Conservation (phyloP, 768 basidiomycete genomes). For the Tulasnella sp. region DNA sequence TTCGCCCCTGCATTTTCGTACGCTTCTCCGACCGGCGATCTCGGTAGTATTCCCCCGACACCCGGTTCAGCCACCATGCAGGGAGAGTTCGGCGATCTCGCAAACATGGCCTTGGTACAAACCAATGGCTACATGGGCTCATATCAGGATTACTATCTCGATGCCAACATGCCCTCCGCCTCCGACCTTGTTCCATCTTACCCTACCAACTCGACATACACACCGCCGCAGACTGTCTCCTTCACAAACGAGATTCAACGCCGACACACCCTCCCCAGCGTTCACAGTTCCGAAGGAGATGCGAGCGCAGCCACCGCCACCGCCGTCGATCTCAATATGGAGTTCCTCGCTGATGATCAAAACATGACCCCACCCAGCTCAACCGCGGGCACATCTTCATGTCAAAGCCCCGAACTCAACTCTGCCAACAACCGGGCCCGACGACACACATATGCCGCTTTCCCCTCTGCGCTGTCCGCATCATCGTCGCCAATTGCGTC, state of each 20-base stretch:
- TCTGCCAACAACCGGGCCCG: not conserved
- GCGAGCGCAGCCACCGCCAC: not conserved
- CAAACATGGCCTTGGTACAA: not conserved
- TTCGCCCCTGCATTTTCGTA: not conserved
- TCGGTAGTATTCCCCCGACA: slow-evolving; percentile 1
- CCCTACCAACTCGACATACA: not conserved
- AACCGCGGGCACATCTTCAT: no score
- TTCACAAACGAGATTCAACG: not conserved
- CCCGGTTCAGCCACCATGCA: not conserved
- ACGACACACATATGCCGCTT: slow-evolving; percentile 8
- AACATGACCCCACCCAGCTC: no score
- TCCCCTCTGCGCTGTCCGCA: not conserved
- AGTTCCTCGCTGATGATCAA: not conserved
- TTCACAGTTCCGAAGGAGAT: not conserved
- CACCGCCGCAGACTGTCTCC: not conserved
- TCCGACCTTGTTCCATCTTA: not conserved
- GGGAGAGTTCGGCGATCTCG: not conserved
- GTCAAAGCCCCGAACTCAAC: not conserved
- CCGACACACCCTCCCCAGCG: slow-evolving; percentile 4
- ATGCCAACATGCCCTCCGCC: slow-evolving; percentile 9
- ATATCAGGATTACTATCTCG: not conserved
- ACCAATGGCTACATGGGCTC: not conserved
- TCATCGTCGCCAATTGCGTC: slow-evolving; percentile 1
- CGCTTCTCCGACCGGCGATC: not conserved
- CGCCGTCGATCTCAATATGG: not conserved